phyloP scores from a whole-genome alignment of 169 alveolate species.

The Cryptosporidium felis region DNA sequence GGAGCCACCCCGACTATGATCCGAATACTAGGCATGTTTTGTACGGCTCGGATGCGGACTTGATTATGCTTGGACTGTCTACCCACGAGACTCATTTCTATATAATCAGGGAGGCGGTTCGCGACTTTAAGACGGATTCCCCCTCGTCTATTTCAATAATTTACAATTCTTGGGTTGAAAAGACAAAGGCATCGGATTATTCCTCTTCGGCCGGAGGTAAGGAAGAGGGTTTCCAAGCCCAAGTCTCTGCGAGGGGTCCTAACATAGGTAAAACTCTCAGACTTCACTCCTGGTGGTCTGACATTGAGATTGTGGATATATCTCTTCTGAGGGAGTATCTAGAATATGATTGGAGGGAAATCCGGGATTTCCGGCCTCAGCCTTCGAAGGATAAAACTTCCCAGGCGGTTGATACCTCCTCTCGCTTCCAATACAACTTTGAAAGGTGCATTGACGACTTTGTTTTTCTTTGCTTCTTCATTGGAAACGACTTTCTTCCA shows the following conservation, averaged over 20 bases:
- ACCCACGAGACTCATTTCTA: constrained; percentile 95
- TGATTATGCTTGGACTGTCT: constrained; percentile 95
- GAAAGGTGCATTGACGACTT: constrained; percentile 96
- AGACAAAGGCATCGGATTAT: not conserved
- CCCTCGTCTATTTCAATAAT: constrained; percentile 41
- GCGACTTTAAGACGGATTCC: constrained; percentile 36
- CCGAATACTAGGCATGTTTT: constrained; percentile 96
- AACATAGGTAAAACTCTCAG: constrained; percentile 17
- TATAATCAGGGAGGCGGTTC: constrained; percentile 90
- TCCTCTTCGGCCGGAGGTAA: no score
- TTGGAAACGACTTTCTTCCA: constrained; percentile 98
- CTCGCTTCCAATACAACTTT: constrained; percentile 82
- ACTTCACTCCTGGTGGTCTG: constrained; percentile 64
- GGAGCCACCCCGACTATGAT: constrained; percentile 76
- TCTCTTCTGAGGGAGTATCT: constrained; percentile 85
- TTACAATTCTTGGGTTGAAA: constrained; percentile 39
- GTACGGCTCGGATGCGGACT: constrained; percentile 99
- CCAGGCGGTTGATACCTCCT: constrained; percentile 71
- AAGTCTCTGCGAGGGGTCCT: not conserved
- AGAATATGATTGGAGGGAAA: constrained; percentile 79
- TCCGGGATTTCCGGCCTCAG: no score
- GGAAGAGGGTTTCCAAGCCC: not conserved
- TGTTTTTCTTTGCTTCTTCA: constrained; percentile 93
- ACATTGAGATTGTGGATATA: constrained; percentile 75
- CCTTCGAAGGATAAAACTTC: constrained; percentile 87